A percentile compares a stretch with the other conserved stretches of the same genome.
phyloP scores from a whole-genome alignment of 108 stramenopile genomes.

The Nannochloropsis oceanica region DNA sequence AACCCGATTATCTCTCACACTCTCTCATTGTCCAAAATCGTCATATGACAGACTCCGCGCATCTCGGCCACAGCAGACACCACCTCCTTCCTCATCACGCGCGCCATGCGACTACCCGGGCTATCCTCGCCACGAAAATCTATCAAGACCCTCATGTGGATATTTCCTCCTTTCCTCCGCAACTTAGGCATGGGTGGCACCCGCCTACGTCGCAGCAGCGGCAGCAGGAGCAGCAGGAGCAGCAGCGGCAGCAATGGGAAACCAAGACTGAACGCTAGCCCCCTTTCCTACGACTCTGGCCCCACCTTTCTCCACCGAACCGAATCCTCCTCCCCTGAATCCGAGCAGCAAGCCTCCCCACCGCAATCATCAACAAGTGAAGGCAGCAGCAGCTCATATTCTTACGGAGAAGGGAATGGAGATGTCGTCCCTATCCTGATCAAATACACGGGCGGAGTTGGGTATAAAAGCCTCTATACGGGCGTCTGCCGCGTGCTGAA shows the following conservation, averaged over 20 bases:
- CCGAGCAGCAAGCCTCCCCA: too few species aligned
- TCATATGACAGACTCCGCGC: background rate
- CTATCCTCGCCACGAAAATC: background rate
- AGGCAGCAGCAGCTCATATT: too few species aligned
- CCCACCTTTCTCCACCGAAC: too few species aligned
- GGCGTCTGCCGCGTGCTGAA: background rate
- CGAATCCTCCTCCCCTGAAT: too few species aligned
- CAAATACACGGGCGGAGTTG: background rate
- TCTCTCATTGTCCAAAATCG: background rate
- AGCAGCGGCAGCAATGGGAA: too few species aligned
- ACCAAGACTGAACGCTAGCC: too few species aligned
- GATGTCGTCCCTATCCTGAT: background rate
- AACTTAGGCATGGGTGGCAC: background rate
- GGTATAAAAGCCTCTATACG: background rate
- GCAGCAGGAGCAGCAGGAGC: background rate
- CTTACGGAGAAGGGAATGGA: background rate
- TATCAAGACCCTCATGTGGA: background rate
- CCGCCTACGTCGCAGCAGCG: background rate
- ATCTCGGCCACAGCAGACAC: background rate
- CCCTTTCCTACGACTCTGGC: too few species aligned
- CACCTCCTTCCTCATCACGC: background rate
- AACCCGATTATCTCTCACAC: too few species aligned
- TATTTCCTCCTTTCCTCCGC: background rate
- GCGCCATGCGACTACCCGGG: background rate
- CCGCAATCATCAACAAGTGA: too few species aligned